Evolutionary conservation across 139 green algal species (phyloP).

Genomic region (Chlamydomonas sphaeroides): DNA sequence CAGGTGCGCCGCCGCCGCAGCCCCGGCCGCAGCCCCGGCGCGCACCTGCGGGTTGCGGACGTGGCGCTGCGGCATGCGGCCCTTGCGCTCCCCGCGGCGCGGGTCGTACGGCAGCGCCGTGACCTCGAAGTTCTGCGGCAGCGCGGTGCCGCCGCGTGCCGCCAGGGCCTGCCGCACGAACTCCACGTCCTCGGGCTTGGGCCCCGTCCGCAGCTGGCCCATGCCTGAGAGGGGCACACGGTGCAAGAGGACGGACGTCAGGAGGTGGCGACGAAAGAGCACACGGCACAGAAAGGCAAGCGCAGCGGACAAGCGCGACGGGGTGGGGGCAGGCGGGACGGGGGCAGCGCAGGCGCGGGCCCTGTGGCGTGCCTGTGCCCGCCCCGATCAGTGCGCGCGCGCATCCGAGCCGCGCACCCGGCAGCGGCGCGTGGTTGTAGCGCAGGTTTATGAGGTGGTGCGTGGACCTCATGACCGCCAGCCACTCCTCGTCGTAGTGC

Average conservation of each 20-base stretch:
- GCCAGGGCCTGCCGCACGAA: slow-evolving; percentile 52
- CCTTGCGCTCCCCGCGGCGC: not conserved
- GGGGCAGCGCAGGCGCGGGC: too few species aligned
- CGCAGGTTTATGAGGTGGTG: slow-evolving; percentile 68
- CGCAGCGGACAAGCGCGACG: too few species aligned
- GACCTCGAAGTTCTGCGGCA: slow-evolving; percentile 82
- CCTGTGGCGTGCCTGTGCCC: too few species aligned
- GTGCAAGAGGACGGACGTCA: too few species aligned
- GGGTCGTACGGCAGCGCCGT: slow-evolving; percentile 71
- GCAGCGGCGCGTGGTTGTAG: slow-evolving; percentile 32
- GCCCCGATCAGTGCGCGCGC: too few species aligned
- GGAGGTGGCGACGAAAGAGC: too few species aligned
- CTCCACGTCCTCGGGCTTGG: slow-evolving; percentile 51
- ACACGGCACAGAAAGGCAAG: too few species aligned
- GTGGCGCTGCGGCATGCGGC: slow-evolving; percentile 44
- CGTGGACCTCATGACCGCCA: slow-evolving; percentile 85
- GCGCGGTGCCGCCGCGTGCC: slow-evolving; percentile 38
- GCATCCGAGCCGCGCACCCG: slow-evolving; percentile 35
- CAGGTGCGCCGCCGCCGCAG: too few species aligned
- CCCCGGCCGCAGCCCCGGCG: too few species aligned
- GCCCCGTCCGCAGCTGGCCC: slow-evolving; percentile 30
- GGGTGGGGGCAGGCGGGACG: too few species aligned
- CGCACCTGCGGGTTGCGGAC: slow-evolving; percentile 42
- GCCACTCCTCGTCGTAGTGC: slow-evolving; percentile 95
- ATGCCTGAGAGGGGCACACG: not conserved